A percentile compares a stretch with the other conserved stretches of the same genome.
phyloP scores from a whole-genome alignment of 75 land plant genomes.

The Sequoiadendron giganteum region DNA sequence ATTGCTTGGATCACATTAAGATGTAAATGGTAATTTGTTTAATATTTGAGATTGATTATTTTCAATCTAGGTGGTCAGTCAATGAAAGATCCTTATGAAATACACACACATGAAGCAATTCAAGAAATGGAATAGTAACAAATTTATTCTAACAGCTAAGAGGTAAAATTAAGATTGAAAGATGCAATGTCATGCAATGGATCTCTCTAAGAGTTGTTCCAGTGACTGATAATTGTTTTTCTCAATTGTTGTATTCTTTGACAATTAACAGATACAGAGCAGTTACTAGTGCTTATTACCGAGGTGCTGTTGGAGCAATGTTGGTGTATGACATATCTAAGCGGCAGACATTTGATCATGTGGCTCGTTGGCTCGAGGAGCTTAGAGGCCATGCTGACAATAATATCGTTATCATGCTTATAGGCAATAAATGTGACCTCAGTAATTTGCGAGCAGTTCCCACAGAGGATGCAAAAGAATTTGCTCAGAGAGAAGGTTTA shows the following conservation, averaged over 20 bases:
- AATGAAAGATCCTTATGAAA: neutral
- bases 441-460: slow-evolving; percentile 21
- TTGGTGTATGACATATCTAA: slow-evolving; percentile 46
- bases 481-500: slow-evolving; percentile 46
- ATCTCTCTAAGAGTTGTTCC: neutral
- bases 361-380: slow-evolving; percentile 42
- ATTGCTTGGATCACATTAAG: neutral
- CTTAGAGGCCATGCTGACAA: slow-evolving; percentile 36
- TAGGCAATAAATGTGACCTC: slow-evolving; percentile 39
- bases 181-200: neutral
- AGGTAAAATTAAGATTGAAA: neutral
- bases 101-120: neutral
- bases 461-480: slow-evolving; percentile 39
- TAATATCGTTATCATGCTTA: slow-evolving; percentile 39
- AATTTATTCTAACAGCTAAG: neutral
- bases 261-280: slow-evolving; percentile 18
- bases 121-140: neutral
- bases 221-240: neutral
- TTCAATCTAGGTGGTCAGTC: neutral
- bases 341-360: slow-evolving; percentile 39
- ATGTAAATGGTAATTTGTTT: neutral
- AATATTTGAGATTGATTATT: neutral
- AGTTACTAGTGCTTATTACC: slow-evolving; percentile 43
- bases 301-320: slow-evolving; percentile 51
- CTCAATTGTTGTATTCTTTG: neutral